These are phyloP conservation scores for Ephemerocybe angulata DNA, from an alignment of 768 basidiomycete genomes.

Conservation along the genomic window DNA sequence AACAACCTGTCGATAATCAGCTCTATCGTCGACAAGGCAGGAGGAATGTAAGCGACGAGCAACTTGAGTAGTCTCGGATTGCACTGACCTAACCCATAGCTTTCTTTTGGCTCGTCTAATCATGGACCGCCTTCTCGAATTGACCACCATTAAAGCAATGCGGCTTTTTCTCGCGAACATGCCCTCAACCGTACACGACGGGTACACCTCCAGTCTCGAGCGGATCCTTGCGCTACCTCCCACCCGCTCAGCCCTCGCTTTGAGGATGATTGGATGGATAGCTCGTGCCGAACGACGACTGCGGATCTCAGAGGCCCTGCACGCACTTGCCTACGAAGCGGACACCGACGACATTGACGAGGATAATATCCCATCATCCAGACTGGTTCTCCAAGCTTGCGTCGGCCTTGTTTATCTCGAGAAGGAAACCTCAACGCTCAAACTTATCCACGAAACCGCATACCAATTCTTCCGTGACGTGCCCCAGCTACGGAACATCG, in stretches of 20 bases:
- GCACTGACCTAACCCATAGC: too few species aligned
- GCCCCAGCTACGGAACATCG: neutral
- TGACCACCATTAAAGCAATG: neutral
- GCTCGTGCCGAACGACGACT: neutral
- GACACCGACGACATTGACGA: neutral
- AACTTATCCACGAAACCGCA: neutral
- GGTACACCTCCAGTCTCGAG: neutral
- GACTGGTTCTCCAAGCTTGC: neutral
- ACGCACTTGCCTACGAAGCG: neutral
- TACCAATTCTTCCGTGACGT: neutral
- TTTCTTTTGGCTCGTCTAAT: neutral
- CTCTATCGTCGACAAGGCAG: neutral
- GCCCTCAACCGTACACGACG: neutral
- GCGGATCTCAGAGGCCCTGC: neutral
- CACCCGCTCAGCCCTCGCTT: neutral
- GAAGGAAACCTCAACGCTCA: neutral
- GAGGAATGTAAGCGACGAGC: neutral
- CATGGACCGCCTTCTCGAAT: neutral
- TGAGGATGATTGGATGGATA: neutral
- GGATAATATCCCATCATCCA: neutral
- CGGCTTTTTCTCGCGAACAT: neutral
- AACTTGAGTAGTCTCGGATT: too few species aligned
- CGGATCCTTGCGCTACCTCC: neutral
- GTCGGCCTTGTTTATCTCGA: neutral
- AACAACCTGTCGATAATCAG: neutral